These are phyloP conservation scores for Tetrahymena malaccensis DNA, from an alignment of 73 alveolate genomes.

Conservation along the genomic window DNA sequence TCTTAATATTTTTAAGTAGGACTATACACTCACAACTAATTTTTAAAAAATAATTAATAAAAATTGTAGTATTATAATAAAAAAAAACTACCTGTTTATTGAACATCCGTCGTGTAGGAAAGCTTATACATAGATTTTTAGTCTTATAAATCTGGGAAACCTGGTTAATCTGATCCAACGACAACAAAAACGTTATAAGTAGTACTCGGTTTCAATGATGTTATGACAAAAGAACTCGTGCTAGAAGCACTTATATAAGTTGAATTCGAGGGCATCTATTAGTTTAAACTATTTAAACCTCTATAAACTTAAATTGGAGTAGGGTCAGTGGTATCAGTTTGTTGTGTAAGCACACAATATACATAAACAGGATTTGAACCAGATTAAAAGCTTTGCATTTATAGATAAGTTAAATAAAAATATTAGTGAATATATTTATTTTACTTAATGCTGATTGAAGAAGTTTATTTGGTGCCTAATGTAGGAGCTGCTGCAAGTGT, in stretches of 20 bases:
- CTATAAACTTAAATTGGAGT: background rate
- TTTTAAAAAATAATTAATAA: background rate
- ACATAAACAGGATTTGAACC: background rate
- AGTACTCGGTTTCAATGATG: background rate
- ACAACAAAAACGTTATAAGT: background rate
- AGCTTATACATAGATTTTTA: background rate
- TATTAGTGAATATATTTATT: background rate
- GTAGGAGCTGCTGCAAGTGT: background rate
- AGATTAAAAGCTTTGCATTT: background rate
- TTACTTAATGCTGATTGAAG: background rate
- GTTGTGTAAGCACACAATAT: background rate
- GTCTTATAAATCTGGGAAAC: background rate
- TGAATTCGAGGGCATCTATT: background rate
- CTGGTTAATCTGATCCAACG: background rate
- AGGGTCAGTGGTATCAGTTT: background rate
- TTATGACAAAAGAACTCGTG: background rate
- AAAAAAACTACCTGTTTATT: background rate
- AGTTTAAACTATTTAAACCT: background rate
- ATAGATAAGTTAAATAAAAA: background rate
- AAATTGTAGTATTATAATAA: background rate
- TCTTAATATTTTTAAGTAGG: background rate
- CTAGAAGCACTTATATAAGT: background rate
- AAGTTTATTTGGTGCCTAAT: background rate
- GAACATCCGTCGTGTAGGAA: background rate
- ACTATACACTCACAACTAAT: background rate